Evolutionary conservation across 805 yeast species (phyloP), one percentile per base, ranked within the genome.

Genomic region (Starmera caribaea): DNA sequence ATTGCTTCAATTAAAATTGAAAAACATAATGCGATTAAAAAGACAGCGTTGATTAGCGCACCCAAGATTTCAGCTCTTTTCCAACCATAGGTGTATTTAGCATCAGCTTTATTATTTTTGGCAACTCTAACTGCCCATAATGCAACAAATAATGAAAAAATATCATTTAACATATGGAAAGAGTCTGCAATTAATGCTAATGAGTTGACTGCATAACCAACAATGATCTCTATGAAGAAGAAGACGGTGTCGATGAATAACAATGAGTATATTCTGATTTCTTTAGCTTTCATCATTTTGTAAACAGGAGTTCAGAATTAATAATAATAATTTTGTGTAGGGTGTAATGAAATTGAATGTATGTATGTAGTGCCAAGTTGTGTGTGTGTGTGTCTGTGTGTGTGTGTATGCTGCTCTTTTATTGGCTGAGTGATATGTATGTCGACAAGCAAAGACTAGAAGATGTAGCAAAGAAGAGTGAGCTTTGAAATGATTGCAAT

Each of bases 1-100:
- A 90, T 63, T 6, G 97, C 97, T 62, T 90, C 98, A 45, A 92
- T 78, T 50, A 85, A 74, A 48, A 90, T 92, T 27, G 96, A 80
- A 55, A 92, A 80, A 58, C 98, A 90, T 45, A 90, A 71, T 1
- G 97, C 97, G 47, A 92, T 68, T 47, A 90, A 61, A 52, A 92
- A 92, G 9, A 92, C 96, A 3, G 96, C 96, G 56, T 90, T 90
- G 48, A 90, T 75, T 43, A 90, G 70, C 8, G 97, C 98, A 41
- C 98, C 98, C 44, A 90, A 69, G 39, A 90, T 89, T 61, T 90
- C 98, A 5, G 97, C 97, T 49, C 98, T 73, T 60, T 90, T 95
- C 95, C 97, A 87, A 14, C 98, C 98, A 54, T 92, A 90, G 3
- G 97, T 92, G 64, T 85, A 90, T 42, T 79, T 80, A 3, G 92